Evolutionary conservation across 2,329 filamentous ascomycete genomes (phyloP).

Genomic region (Botryotinia globosa): DNA sequence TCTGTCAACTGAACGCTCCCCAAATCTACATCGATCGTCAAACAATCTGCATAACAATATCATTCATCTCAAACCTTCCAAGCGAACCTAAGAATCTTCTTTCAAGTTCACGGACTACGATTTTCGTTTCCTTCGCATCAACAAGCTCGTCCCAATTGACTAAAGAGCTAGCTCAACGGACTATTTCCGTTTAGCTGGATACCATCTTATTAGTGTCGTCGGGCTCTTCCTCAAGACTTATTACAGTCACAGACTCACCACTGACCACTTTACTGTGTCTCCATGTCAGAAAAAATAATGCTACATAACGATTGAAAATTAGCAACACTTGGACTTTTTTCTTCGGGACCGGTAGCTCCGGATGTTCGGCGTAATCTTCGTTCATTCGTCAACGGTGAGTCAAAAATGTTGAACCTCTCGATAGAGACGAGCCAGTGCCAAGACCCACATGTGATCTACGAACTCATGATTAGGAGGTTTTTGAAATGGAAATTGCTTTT

Average conservation of each 20-base stretch:
- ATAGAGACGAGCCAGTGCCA: background rate
- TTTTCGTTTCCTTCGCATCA: background rate
- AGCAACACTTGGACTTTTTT: background rate
- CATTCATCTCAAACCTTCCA: background rate
- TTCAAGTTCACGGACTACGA: background rate
- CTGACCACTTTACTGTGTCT: background rate
- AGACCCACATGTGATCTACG: conserved; percentile 3
- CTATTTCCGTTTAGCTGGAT: background rate
- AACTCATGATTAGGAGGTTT: background rate
- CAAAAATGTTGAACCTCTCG: background rate
- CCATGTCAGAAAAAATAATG: background rate
- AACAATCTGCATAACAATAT: background rate
- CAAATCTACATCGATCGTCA: background rate
- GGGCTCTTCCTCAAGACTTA: background rate
- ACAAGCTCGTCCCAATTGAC: background rate
- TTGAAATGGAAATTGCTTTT: background rate
- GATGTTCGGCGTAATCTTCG: background rate
- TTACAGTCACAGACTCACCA: background rate
- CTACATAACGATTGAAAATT: background rate
- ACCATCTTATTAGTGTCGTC: background rate
- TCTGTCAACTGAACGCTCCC: background rate
- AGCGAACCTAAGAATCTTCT: background rate
- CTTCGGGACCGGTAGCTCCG: background rate
- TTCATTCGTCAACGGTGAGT: background rate
- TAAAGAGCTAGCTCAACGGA: background rate